Percentiles rank a stretch among this genome's conserved stretches.
phyloP scores from a whole-genome alignment of 2,329 filamentous ascomycete genomes.

The Pseudocercospora crystallina region DNA sequence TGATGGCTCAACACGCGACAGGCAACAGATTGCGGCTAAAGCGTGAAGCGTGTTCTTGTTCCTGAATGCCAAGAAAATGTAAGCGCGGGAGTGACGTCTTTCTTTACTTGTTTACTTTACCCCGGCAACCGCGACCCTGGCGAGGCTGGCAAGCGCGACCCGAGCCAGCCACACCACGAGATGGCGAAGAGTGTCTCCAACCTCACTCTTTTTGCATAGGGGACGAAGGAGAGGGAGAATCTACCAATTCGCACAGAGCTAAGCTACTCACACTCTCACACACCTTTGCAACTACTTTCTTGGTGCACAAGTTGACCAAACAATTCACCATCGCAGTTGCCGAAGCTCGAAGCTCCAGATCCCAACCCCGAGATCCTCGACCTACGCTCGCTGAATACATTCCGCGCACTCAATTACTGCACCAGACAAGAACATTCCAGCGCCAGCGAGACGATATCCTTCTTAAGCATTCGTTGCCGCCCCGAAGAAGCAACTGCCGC shows the following conservation, averaged over 20 bases:
- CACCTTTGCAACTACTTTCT: no score
- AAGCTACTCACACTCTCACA: slow-evolving; percentile 5
- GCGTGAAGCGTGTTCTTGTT: no score
- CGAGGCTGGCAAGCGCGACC: no score
- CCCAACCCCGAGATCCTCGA: neutral
- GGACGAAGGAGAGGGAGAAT: slow-evolving; percentile 2
- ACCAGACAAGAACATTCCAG: slow-evolving; percentile 3
- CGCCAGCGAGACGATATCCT: slow-evolving; percentile 8
- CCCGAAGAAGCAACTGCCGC: slow-evolving; percentile 7
- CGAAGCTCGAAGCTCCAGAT: slow-evolving; percentile 4
- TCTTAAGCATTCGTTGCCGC: slow-evolving; percentile 13
- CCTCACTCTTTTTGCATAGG: slow-evolving; percentile 14
- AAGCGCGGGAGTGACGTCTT: no score
- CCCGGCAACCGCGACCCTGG: no score
- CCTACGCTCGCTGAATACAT: neutral
- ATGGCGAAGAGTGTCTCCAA: neutral
- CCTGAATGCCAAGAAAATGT: no score
- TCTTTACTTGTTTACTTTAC: no score
- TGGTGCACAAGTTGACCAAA: slow-evolving; percentile 9
- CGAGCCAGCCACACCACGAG: no score
- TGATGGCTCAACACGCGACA: no score
- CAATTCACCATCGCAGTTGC: neutral
- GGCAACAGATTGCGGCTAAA: no score
- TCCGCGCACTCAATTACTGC: neutral
- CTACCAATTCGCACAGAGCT: slow-evolving; percentile 5